phyloP scores from a whole-genome alignment of 305 asterid genomes.

The Fraxinus paxiana region DNA sequence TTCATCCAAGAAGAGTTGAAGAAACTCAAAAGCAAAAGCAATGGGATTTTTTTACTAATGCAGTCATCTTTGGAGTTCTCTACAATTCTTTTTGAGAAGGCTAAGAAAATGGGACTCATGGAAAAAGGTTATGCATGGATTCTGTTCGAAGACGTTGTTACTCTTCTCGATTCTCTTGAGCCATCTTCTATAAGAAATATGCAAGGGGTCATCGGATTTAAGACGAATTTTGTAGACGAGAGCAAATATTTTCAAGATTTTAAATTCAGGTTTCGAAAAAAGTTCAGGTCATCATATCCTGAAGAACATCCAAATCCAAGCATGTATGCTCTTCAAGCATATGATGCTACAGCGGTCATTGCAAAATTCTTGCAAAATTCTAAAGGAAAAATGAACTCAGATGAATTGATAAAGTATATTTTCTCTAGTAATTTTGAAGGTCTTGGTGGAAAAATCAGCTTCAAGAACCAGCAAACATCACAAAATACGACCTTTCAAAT shows the following conservation, averaged over 20 bases:
- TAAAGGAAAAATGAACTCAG: constrained; percentile 19
- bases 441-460: constrained; percentile 48
- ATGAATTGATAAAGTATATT: constrained; percentile 12
- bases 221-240: constrained; percentile 23
- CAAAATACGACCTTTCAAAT: constrained; percentile 38
- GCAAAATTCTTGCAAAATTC: constrained; percentile 30
- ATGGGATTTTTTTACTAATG: constrained; percentile 36
- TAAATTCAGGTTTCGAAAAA: constrained; percentile 34
- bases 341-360: constrained; percentile 42
- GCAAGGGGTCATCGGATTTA: constrained; percentile 70
- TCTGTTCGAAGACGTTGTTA: constrained; percentile 42
- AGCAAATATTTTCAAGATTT: constrained; percentile 33
- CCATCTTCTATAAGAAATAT: constrained; percentile 31
- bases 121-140: constrained; percentile 63
- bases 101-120: constrained; percentile 53
- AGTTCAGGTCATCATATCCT: constrained; percentile 34
- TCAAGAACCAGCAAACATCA: constrained; percentile 41
- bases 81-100: constrained; percentile 40
- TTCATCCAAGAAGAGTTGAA: constrained; percentile 32
- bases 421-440: constrained; percentile 44
- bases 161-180: constrained; percentile 52
- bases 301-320: constrained; percentile 43
- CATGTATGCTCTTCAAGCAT: constrained; percentile 44
- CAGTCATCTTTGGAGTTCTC: constrained; percentile 50
- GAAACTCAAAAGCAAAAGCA: constrained; percentile 30